Evolutionary conservation across 371 early-diverging fungal species (phyloP).

Genomic region (Apophysomyces variabilis): DNA sequence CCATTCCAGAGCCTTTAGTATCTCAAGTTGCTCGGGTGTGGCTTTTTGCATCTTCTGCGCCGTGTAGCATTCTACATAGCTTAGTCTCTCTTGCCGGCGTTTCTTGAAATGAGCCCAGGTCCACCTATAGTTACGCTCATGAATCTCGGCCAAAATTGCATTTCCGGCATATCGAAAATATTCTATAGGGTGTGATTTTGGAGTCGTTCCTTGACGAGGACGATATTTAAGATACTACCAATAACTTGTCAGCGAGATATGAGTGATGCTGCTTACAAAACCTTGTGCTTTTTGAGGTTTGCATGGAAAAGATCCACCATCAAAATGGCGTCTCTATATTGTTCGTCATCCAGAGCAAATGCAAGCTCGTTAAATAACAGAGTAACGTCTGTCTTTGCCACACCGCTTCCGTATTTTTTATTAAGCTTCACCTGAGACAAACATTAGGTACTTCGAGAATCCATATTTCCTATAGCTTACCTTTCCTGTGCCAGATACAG

Average conservation of each 20-base stretch:
- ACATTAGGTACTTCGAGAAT: not conserved
- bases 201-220: conserved; percentile 78
- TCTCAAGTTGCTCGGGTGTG: conserved; percentile 56
- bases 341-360: conserved; percentile 88
- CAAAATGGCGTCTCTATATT: conserved; percentile 82
- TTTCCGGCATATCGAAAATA: conserved; percentile 89
- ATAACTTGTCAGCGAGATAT: not conserved
- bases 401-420: conserved; percentile 67
- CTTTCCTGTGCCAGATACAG: conserved; percentile 92
- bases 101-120: conserved; percentile 86
- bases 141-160: conserved; percentile 83
- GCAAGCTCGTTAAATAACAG: conserved; percentile 92
- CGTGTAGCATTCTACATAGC: conserved; percentile 82
- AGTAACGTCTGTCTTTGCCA: conserved; percentile 70
- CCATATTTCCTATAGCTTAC: conserved; percentile 39
- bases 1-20: conserved; percentile 75
- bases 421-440: conserved; percentile 54
- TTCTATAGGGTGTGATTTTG: conserved; percentile 78
- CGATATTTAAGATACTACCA: conserved; percentile 81
- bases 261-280: conserved; percentile 1
- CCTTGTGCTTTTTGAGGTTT: conserved; percentile 58
- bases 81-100: conserved; percentile 83
- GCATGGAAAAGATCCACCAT: conserved; percentile 86
- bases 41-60: conserved; percentile 61
- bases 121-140: conserved; percentile 83